phyloP scores from a whole-genome alignment of 2,329 filamentous ascomycete species.

The Aschersonia sp. region DNA sequence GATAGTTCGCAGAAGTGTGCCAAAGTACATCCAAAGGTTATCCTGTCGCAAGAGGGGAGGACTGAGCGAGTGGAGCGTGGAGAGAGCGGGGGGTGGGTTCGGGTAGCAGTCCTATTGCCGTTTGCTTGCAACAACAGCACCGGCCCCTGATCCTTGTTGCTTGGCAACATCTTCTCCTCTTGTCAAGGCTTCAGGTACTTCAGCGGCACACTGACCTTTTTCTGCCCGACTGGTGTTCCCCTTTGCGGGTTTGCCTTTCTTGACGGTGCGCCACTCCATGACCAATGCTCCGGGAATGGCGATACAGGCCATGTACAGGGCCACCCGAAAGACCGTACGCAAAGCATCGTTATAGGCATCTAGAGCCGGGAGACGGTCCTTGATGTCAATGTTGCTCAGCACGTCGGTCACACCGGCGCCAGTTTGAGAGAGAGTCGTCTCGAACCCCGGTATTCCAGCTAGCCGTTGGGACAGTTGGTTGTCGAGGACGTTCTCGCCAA shows the following conservation, averaged over 20 bases:
- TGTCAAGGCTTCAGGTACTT: too few relatives aligned
- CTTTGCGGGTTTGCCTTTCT: not conserved
- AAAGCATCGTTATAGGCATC: conserved; percentile 47
- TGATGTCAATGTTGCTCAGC: not conserved
- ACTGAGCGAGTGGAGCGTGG: too few relatives aligned
- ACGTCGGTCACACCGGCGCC: not conserved
- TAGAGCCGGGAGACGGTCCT: conserved; percentile 6
- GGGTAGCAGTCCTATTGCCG: too few relatives aligned
- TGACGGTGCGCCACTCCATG: conserved; percentile 7
- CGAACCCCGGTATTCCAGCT: conserved; percentile 12
- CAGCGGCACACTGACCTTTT: too few relatives aligned
- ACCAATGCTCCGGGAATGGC: conserved; percentile 1
- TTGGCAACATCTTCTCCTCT: too few relatives aligned
- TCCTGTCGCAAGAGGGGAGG: too few relatives aligned
- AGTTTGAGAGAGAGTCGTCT: conserved; percentile 2
- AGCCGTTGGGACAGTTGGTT: conserved; percentile 22
- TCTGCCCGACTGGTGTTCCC: too few relatives aligned
- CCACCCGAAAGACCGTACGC: conserved; percentile 43
- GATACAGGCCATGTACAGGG: conserved; percentile 30
- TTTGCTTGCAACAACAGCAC: too few relatives aligned
- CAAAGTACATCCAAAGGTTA: too few relatives aligned
- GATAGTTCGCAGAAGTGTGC: too few relatives aligned
- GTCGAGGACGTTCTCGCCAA: conserved; percentile 30
- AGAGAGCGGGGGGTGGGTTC: too few relatives aligned
- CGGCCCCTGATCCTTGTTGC: too few relatives aligned